phyloP scores from a whole-genome alignment of 2,329 filamentous ascomycete species.

The Venturia asperata region DNA sequence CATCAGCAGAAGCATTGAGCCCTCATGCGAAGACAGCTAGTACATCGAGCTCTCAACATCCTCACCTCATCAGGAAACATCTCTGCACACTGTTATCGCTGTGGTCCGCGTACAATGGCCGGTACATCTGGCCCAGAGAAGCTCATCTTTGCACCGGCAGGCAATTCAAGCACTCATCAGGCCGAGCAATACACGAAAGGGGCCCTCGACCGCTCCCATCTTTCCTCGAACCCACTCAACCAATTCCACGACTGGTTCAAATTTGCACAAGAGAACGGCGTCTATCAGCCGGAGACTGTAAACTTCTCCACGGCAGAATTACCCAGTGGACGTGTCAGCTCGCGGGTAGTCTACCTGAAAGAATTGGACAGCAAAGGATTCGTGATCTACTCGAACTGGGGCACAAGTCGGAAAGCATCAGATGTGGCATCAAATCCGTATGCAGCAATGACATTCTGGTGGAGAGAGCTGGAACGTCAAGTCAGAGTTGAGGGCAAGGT shows the following conservation, averaged over 20 bases:
- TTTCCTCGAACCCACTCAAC: constrained; percentile 58
- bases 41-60: not conserved
- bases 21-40: not conserved
- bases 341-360: constrained; percentile 89
- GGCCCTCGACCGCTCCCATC: constrained; percentile 53
- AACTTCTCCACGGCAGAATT: constrained; percentile 78
- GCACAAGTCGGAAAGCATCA: constrained; percentile 59
- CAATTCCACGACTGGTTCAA: constrained; percentile 93
- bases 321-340: constrained; percentile 75
- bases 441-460: constrained; percentile 84
- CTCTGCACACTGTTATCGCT: not conserved
- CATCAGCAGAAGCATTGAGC: not conserved
- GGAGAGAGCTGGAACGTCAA: constrained; percentile 79
- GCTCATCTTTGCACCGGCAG: constrained; percentile 56
- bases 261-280: constrained; percentile 53
- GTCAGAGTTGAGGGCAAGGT: constrained; percentile 78
- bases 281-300: constrained; percentile 79
- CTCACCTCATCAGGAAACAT: not conserved
- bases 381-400: constrained; percentile 91
- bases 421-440: constrained; percentile 69
- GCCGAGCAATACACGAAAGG: constrained; percentile 70
- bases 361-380: constrained; percentile 80
- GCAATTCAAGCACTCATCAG: constrained; percentile 50
- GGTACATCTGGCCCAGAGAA: constrained; percentile 23
- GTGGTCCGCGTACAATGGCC: not conserved